Evolutionary conservation across 1,284 basidiomycete species (phyloP).

Genomic region (Boletus hoseneyae): DNA sequence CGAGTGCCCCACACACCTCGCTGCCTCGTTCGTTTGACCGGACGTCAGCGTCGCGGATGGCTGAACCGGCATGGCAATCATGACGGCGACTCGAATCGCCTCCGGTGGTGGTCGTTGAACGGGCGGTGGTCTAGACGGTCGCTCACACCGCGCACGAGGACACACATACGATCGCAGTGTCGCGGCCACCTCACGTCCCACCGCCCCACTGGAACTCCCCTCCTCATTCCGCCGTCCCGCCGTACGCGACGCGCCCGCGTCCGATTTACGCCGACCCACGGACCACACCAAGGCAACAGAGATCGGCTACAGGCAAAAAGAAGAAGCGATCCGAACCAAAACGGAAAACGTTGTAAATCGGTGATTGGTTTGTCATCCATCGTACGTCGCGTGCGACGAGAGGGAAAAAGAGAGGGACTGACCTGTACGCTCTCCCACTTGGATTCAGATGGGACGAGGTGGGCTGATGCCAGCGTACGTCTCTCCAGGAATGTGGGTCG

Average conservation of each 20-base stretch:
- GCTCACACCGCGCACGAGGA: not conserved
- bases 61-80: constrained; percentile 34
- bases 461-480: constrained; percentile 2
- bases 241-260: not conserved
- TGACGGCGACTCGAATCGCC: constrained; percentile 30
- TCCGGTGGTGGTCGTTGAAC: constrained; percentile 14
- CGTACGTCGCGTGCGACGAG: too few relatives aligned
- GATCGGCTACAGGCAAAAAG: constrained; percentile 14
- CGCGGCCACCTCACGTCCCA: constrained; percentile 51
- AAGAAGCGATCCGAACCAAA: not conserved
- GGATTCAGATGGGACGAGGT: not conserved
- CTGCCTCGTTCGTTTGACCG: not conserved
- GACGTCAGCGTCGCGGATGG: not conserved
- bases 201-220: not conserved
- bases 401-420: not conserved
- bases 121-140: constrained; percentile 7
- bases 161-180: constrained; percentile 8
- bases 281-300: constrained; percentile 19
- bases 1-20: constrained; percentile 11
- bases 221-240: not conserved
- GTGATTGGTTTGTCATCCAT: not conserved
- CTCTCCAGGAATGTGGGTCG: constrained; percentile 21
- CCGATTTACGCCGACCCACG: constrained; percentile 26
- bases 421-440: constrained; percentile 27
- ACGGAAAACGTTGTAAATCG: not conserved